phyloP scores from a whole-genome alignment of 495 filamentous ascomycete species.

The Aspergillus egyptiacus region DNA sequence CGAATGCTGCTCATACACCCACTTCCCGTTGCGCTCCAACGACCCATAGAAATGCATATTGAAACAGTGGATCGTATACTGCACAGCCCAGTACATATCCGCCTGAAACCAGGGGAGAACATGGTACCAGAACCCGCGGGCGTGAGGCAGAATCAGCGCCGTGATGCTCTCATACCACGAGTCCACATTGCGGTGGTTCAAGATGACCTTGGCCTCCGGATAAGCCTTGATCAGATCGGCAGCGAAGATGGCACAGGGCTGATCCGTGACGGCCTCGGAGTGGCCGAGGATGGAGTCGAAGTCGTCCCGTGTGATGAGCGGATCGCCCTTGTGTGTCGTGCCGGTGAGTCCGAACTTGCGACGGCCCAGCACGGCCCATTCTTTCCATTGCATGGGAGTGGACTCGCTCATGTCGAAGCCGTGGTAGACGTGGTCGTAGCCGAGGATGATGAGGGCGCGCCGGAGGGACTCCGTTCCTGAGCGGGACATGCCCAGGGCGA shows the following conservation, averaged over 20 bases:
- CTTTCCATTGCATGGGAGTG: conserved; percentile 6
- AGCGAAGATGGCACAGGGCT: conserved; percentile 5
- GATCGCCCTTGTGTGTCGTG: conserved; percentile 15
- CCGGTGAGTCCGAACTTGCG: conserved; percentile 10
- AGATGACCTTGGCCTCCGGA: conserved; percentile 21
- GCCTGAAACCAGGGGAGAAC: conserved; percentile 14
- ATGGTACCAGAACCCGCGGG: not conserved
- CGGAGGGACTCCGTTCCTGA: conserved; percentile 27
- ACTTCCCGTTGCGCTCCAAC: conserved; percentile 17
- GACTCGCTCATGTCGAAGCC: conserved; percentile 18
- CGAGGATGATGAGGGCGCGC: conserved; percentile 20
- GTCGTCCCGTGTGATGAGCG: conserved; percentile 13
- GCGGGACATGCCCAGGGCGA: conserved; percentile 25
- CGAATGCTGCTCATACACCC: conserved; percentile 26
- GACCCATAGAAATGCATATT: conserved; percentile 3
- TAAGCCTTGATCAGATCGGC: conserved; percentile 33
- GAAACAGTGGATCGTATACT: not conserved
- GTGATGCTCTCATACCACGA: conserved; percentile 29
- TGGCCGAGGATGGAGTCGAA: conserved; percentile 12
- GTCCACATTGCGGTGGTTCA: conserved; percentile 7
- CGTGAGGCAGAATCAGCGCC: conserved; percentile 7
- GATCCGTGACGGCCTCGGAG: conserved; percentile 7
- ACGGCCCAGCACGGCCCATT: conserved; percentile 10
- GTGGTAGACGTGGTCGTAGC: conserved; percentile 27
- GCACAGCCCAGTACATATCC: conserved; percentile 16